phyloP scores from a whole-genome alignment of 1,139 yeast genomes.

The Candida freyschussii region DNA sequence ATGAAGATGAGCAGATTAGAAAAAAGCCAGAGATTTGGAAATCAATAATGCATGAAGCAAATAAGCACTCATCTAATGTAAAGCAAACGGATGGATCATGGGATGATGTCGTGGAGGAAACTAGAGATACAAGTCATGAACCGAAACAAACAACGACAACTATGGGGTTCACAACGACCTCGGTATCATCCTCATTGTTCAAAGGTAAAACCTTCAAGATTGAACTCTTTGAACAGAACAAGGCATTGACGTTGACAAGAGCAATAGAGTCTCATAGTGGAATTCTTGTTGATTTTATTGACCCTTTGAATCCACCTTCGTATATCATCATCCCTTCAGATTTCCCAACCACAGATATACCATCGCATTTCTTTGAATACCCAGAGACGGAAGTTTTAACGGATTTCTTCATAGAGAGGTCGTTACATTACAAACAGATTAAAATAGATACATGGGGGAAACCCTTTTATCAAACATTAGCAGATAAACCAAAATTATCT shows the following conservation, averaged over 20 bases:
- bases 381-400: slow-evolving; percentile 35
- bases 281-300: slow-evolving; percentile 19
- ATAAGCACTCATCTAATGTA: slow-evolving; percentile 2
- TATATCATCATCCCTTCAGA: slow-evolving; percentile 22
- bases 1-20: slow-evolving; percentile 18
- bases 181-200: slow-evolving; percentile 28
- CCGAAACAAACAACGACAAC: slow-evolving; percentile 5
- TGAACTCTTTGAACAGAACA: slow-evolving; percentile 36
- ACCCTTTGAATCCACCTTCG: slow-evolving; percentile 3
- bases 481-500: slow-evolving; percentile 7
- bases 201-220: slow-evolving; percentile 34
- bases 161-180: slow-evolving; percentile 5
- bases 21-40: slow-evolving; percentile 39
- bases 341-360: slow-evolving; percentile 13
- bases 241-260: slow-evolving; percentile 31
- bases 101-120: slow-evolving; percentile 17
- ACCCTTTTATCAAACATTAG: slow-evolving; percentile 44
- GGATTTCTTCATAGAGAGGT: slow-evolving; percentile 85
- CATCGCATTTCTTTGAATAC: slow-evolving; percentile 8
- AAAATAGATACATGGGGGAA: slow-evolving; percentile 68
- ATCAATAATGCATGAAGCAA: slow-evolving; percentile 42
- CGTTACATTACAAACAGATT: slow-evolving; percentile 55
- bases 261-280: slow-evolving; percentile 45
- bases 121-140: slow-evolving; percentile 2
- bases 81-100: slow-evolving; percentile 16